phyloP scores from a whole-genome alignment of 331 rosid species.

The Acacia concinna region DNA sequence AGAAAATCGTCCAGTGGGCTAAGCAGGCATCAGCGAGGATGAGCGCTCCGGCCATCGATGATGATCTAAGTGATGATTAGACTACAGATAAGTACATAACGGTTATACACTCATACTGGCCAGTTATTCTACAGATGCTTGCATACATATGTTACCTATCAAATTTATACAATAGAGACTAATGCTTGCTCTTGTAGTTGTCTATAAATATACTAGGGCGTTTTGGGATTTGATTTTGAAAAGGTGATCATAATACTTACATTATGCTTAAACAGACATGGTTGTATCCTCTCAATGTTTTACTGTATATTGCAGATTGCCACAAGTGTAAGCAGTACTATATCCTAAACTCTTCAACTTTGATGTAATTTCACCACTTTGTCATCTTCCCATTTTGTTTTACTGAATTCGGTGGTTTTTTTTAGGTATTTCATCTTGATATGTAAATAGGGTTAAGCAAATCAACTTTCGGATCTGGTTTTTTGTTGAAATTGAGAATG shows the following conservation, averaged over 20 bases:
- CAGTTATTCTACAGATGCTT: neutral
- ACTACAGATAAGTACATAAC: neutral
- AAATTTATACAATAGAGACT: neutral
- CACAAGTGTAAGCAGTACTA: neutral
- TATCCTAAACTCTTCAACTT: neutral
- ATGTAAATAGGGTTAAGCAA: neutral
- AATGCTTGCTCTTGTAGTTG: neutral
- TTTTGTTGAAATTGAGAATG: neutral
- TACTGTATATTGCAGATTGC: neutral
- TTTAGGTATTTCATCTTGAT: neutral
- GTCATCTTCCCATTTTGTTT: neutral
- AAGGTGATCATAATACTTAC: neutral
- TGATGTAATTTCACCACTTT: neutral
- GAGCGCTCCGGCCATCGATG: constrained; percentile 46
- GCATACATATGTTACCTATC: neutral
- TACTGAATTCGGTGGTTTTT: neutral
- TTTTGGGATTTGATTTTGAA: neutral
- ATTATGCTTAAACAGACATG: neutral
- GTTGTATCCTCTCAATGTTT: neutral
- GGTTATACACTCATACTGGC: neutral
- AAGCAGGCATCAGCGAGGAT: constrained; percentile 69
- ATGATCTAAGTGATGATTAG: constrained; percentile 53
- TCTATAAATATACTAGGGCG: neutral
- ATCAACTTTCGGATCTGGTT: neutral
- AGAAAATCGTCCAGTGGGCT: constrained; percentile 66